Conservation (phyloP, 1,139 yeast genomes). For the Starmera stellimalicola region DNA sequence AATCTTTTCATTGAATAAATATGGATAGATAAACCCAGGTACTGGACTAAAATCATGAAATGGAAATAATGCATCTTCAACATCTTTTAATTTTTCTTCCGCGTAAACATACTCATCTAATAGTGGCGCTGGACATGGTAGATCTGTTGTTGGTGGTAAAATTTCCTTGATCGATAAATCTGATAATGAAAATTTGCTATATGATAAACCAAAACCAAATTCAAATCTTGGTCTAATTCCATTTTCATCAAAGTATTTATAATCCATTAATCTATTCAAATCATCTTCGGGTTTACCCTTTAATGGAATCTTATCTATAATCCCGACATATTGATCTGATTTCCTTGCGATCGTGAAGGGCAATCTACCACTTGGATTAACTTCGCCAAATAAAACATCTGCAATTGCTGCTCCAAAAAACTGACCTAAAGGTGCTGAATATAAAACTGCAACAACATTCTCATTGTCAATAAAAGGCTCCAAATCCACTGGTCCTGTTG, state of each 20-base stretch:
- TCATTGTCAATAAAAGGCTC: slow-evolving; percentile 52
- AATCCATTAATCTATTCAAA: slow-evolving; percentile 38
- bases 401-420: slow-evolving; percentile 39
- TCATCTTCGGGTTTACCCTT: slow-evolving; percentile 40
- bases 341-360: slow-evolving; percentile 57
- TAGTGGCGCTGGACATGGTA: slow-evolving; percentile 42
- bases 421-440: slow-evolving; percentile 51
- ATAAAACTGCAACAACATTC: slow-evolving; percentile 47
- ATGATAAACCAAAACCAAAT: slow-evolving; percentile 55
- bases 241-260: slow-evolving; percentile 46
- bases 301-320: slow-evolving; percentile 33
- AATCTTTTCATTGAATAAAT: slow-evolving; percentile 37
- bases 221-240: slow-evolving; percentile 49
- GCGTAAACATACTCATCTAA: slow-evolving; percentile 30
- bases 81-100: slow-evolving; percentile 39
- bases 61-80: slow-evolving; percentile 49
- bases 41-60: slow-evolving; percentile 42
- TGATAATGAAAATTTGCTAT: slow-evolving; percentile 36
- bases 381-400: slow-evolving; percentile 46
- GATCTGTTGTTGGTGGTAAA: slow-evolving; percentile 35
- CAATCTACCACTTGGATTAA: slow-evolving; percentile 51
- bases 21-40: slow-evolving; percentile 46
- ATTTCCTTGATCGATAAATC: slow-evolving; percentile 33
- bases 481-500: slow-evolving; percentile 53
- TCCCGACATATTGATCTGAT: slow-evolving; percentile 43